Conservation (phyloP, 148 eudicot genomes). For the Amaranthus cruentus region DNA sequence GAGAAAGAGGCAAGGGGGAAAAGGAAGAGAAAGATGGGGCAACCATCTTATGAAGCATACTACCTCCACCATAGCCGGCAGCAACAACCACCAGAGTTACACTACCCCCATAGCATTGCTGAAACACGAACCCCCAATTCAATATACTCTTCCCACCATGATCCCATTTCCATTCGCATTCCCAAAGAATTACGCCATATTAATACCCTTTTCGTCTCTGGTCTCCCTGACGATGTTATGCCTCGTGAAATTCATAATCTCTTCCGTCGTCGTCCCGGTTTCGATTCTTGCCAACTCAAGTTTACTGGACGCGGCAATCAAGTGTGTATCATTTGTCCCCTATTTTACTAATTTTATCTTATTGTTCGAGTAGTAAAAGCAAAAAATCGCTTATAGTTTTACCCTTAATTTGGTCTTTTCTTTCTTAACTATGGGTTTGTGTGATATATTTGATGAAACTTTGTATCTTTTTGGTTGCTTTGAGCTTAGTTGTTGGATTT, state of each 20-base stretch:
- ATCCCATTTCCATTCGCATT: not conserved
- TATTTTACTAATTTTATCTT: not conserved
- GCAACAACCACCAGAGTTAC: conserved; percentile 14
- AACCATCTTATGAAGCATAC: conserved; percentile 34
- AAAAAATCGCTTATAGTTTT: not conserved
- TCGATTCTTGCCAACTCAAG: conserved; percentile 81
- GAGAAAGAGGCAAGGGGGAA: not conserved
- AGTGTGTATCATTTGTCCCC: conserved; percentile 17
- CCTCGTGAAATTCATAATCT: conserved; percentile 92
- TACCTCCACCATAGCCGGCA: conserved; percentile 33
- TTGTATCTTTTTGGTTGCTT: not conserved
- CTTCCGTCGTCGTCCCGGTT: conserved; percentile 80
- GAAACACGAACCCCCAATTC: conserved; percentile 9
- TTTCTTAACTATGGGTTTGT: not conserved
- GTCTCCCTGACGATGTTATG: conserved; percentile 82
- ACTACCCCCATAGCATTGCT: conserved; percentile 4
- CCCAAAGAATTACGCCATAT: conserved; percentile 33
- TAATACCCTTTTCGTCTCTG: conserved; percentile 85
- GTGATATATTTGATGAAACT: not conserved
- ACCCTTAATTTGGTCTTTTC: not conserved
- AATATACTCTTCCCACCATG: not conserved
- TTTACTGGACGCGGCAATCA: conserved; percentile 89
- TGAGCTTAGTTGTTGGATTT: not conserved
- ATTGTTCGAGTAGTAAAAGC: not conserved
- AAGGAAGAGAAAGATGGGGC: conserved; percentile 16